phyloP scores from a whole-genome alignment of 2,329 filamentous ascomycete genomes.

The Verticillium longisporum region DNA sequence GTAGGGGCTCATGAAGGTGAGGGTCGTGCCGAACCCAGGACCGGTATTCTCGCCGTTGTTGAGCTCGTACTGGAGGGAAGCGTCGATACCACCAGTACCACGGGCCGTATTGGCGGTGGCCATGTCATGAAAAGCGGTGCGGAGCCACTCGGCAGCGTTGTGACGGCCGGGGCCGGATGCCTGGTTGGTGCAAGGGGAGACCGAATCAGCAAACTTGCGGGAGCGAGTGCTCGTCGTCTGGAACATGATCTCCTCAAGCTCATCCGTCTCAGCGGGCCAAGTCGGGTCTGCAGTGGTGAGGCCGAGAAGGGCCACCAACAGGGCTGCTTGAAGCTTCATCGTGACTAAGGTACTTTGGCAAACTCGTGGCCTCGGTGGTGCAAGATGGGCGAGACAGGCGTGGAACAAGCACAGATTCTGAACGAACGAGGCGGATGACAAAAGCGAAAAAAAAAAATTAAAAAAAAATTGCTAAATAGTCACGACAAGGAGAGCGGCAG shows the following conservation, averaged over 20 bases:
- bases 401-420: too few relatives aligned
- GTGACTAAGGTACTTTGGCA: not conserved
- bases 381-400: slow-evolving; percentile 2
- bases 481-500: not conserved
- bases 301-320: slow-evolving; percentile 27
- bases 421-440: not conserved
- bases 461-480: too few relatives aligned
- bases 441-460: not conserved
- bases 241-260: slow-evolving; percentile 58
- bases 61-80: slow-evolving; percentile 53
- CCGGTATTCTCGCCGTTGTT: slow-evolving; percentile 49
- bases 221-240: slow-evolving; percentile 48
- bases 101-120: slow-evolving; percentile 42
- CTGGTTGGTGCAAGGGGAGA: slow-evolving; percentile 50
- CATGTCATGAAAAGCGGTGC: slow-evolving; percentile 57
- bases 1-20: slow-evolving; percentile 47
- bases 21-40: slow-evolving; percentile 44
- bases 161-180: slow-evolving; percentile 46
- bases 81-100: slow-evolving; percentile 49
- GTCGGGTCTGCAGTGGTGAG: slow-evolving; percentile 43
- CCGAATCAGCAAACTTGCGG: slow-evolving; percentile 47
- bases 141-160: slow-evolving; percentile 55
- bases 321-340: slow-evolving; percentile 20
- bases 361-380: not conserved
- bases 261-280: slow-evolving; percentile 54